These are phyloP conservation scores for Plasmodium yoelii DNA, from an alignment of 169 alveolate genomes.

Conservation along the genomic window DNA sequence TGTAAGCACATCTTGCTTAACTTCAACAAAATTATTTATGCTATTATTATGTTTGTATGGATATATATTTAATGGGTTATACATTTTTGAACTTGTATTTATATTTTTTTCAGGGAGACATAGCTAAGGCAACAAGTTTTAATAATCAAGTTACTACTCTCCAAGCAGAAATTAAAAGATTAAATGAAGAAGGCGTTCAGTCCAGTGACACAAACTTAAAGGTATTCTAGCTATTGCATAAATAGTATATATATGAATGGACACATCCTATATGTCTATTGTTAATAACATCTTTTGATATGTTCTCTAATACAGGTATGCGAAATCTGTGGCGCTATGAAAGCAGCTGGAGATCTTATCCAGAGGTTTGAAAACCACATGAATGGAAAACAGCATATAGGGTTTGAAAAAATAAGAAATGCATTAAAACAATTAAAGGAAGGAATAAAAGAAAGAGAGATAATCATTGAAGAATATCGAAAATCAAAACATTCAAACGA, in stretches of 20 bases:
- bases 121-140: slow-evolving; percentile 79
- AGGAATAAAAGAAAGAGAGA: slow-evolving; percentile 40
- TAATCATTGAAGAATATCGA: slow-evolving; percentile 56
- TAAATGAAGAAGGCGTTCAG: slow-evolving; percentile 44
- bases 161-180: slow-evolving; percentile 75
- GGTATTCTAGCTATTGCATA: slow-evolving; percentile 30
- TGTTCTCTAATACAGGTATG: slow-evolving; percentile 76
- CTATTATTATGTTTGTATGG: slow-evolving; percentile 3
- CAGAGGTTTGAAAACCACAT: slow-evolving; percentile 81
- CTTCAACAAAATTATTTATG: background rate
- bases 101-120: slow-evolving; percentile 76
- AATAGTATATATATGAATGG: background rate
- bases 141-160: slow-evolving; percentile 79
- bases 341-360: slow-evolving; percentile 79
- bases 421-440: slow-evolving; percentile 33
- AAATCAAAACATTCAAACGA: slow-evolving; percentile 24
- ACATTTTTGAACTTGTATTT: background rate
- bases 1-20: slow-evolving; percentile 30
- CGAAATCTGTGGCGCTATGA: slow-evolving; percentile 84
- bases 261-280: slow-evolving; percentile 12
- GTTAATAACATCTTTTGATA: background rate
- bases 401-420: slow-evolving; percentile 70
- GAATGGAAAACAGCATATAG: slow-evolving; percentile 84
- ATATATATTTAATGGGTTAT: background rate
- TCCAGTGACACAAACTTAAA: slow-evolving; percentile 29